Evolutionary conservation across 2,329 filamentous ascomycete genomes (phyloP).

Genomic region (Apiospora pterosperma): DNA sequence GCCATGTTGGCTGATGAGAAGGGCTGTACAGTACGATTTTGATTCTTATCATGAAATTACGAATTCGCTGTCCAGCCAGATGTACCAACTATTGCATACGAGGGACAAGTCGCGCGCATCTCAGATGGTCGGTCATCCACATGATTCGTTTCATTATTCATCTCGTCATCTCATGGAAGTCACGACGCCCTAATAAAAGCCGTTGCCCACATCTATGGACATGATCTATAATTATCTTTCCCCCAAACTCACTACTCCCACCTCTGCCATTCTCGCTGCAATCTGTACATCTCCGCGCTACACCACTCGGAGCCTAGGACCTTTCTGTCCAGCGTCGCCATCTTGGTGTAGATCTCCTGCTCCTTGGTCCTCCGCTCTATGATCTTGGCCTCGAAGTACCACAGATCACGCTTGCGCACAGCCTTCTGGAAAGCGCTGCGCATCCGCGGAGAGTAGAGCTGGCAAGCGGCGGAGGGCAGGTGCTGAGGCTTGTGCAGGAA

Average conservation of each 20-base stretch:
- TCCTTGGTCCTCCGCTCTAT: conserved; percentile 60
- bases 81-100: no score
- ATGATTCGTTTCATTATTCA: not conserved
- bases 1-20: not conserved
- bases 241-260: conserved; percentile 40
- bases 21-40: no score
- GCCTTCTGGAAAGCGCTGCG: conserved; percentile 66
- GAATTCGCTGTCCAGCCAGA: not conserved
- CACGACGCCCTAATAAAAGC: not conserved
- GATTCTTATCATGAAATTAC: no score
- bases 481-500: conserved; percentile 61
- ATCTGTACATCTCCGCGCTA: conserved; percentile 41
- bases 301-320: conserved; percentile 34
- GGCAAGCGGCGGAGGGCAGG: conserved; percentile 59
- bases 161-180: not conserved
- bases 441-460: conserved; percentile 81
- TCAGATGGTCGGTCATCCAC: not conserved
- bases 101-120: not conserved
- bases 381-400: conserved; percentile 55
- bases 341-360: conserved; percentile 52
- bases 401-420: conserved; percentile 63
- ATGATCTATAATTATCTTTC: not conserved
- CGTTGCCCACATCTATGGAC: not conserved
- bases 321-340: conserved; percentile 39
- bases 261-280: conserved; percentile 54